Evolutionary conservation across 768 basidiomycete species (phyloP), one percentile per base, ranked within the genome.

Genomic region (Pilatotrama ljubarskyi): DNA sequence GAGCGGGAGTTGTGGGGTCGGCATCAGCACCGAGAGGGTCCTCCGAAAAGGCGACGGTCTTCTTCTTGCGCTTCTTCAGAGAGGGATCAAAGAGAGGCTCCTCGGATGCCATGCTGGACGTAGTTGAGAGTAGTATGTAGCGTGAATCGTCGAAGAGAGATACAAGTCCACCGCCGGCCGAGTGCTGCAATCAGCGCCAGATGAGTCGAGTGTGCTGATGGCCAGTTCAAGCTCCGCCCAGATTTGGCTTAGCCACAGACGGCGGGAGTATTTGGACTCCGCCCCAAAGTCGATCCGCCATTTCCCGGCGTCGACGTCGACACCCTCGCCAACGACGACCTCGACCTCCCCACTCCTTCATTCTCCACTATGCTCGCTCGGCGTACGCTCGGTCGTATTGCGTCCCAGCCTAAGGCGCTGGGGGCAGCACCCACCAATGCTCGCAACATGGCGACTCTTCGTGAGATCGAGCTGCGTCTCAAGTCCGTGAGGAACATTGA

Each of bases 401-500:
- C 72, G 51, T 58, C 64, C 46, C 78, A 79, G 72, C 75, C 76
- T 59, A 66, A 73, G 41, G 70, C 72, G 66, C 72, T 75, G 65
- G 76, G 73, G 61, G 74, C 75, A 52, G 74, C 70, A 24, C 77
- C 76, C 32, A 71, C 79, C 66, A 73, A 74, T 65, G 85, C 88
- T 70, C 86, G 91, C 69, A 93, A 90, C 77, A 93, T 94, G 95
- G 97, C 96, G 41, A 98, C 97, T 61, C 87, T 99, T 66, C 90
- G 95, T 66, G 96, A 99, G 80, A 91, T 99, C 72, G 96, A 99
- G 82, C 77, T 93, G 74, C 88, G 96, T 69, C 84, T 92, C 77
- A 93, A 96, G 86, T 97, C 94, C 47, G 96, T 98, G 71, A 83
- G 84, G 76, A 97, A 97, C 81, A 96, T 96, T 74, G 93, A 97